Evolutionary conservation across 176 grass and related monocot species (phyloP).

Genomic region (Oryza rufipogon): DNA sequence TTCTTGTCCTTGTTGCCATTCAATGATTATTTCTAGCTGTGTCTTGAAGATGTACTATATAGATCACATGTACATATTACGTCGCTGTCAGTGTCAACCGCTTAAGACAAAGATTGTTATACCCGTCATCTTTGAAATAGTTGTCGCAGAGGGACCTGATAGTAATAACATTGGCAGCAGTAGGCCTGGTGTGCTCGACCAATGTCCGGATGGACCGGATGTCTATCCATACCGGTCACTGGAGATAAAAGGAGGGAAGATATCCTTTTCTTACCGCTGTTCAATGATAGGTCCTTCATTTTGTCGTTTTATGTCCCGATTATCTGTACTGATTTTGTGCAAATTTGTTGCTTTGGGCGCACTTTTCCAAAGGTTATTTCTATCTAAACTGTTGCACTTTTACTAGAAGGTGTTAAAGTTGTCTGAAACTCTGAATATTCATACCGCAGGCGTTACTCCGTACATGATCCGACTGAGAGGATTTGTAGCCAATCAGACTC

Average conservation of each 20-base stretch:
- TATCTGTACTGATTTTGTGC: not conserved
- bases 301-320: not conserved
- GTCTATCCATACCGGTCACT: no score
- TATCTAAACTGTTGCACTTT: not conserved
- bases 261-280: no score
- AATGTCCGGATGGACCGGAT: no score
- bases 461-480: not conserved
- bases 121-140: constrained; percentile 34
- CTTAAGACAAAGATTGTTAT: constrained; percentile 39
- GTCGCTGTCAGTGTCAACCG: constrained; percentile 29
- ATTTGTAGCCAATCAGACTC: not conserved
- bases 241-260: no score
- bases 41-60: constrained; percentile 16
- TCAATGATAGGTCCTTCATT: not conserved
- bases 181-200: not conserved
- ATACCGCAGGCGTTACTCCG: not conserved
- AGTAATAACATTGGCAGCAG: not conserved
- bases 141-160: not conserved
- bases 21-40: constrained; percentile 21
- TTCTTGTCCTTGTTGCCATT: constrained; percentile 30
- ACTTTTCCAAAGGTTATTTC: not conserved
- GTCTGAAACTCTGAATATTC: no score
- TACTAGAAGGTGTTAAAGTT: no score
- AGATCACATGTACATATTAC: constrained; percentile 43
- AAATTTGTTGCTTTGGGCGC: not conserved